Conservation (phyloP, 23 red algal genomes). For the Gracilaria caudata region DNA sequence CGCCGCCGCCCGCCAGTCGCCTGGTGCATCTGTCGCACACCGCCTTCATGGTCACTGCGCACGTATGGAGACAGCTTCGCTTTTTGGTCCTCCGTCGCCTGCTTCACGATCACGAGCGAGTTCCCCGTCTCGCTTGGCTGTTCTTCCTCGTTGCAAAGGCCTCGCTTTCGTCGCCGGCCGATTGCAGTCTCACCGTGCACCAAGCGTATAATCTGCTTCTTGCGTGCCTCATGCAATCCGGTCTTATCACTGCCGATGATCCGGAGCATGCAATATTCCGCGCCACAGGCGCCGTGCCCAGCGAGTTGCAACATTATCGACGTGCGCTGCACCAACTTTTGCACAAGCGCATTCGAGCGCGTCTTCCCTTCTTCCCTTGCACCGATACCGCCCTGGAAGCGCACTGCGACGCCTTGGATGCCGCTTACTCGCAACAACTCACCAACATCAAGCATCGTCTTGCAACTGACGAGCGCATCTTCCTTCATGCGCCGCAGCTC, state of each 20-base stretch:
- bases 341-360: background rate
- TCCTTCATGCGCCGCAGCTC: constrained; percentile 12
- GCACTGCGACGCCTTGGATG: background rate
- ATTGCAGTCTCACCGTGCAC: background rate
- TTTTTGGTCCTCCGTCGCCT: background rate
- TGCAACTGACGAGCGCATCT: constrained; percentile 20
- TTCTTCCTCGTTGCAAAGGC: constrained; percentile 25
- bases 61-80: constrained; percentile 14
- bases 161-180: background rate
- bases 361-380: background rate
- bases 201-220: constrained; percentile 10
- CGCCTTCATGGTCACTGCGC: constrained; percentile 13
- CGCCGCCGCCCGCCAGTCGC: background rate
- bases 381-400: background rate
- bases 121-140: background rate
- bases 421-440: background rate
- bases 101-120: background rate
- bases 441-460: background rate
- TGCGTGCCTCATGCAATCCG: background rate
- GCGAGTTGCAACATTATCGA: constrained; percentile 14
- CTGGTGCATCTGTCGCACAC: background rate
- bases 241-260: background rate
- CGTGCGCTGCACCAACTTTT: background rate
- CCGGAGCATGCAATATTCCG: constrained; percentile 3
- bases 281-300: constrained; percentile 5